Conservation (phyloP, 768 basidiomycete genomes). For the Coprinopsis sp. region DNA sequence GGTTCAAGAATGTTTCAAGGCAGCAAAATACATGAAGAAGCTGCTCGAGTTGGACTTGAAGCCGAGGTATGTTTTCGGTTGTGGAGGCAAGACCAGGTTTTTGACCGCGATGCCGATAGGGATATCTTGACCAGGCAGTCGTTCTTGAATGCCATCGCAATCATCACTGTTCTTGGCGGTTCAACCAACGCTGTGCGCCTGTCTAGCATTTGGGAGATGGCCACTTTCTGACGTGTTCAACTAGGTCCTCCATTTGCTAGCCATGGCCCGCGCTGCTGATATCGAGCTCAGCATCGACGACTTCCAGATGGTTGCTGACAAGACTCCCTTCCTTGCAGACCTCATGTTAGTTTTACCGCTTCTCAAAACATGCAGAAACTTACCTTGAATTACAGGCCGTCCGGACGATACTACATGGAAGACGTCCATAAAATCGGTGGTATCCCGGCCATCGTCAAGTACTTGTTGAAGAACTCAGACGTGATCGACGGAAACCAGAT, state of each 20-base stretch:
- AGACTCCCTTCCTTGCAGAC: slow-evolving; percentile 81
- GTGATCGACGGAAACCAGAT: slow-evolving; percentile 78
- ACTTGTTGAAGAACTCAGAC: slow-evolving; percentile 71
- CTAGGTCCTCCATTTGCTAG: slow-evolving; percentile 78
- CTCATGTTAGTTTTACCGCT: slow-evolving; percentile 37
- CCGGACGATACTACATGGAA: slow-evolving; percentile 87
- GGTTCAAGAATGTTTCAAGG: slow-evolving; percentile 74
- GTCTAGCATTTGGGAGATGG: neutral
- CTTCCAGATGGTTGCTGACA: slow-evolving; percentile 77
- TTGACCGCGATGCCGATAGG: slow-evolving; percentile 15
- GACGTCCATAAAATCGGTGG: slow-evolving; percentile 85
- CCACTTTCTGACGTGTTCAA: neutral
- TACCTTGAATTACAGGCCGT: slow-evolving; percentile 46
- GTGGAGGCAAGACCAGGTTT: neutral
- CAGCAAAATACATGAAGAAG: slow-evolving; percentile 70
- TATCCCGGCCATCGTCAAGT: slow-evolving; percentile 80
- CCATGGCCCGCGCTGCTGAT: slow-evolving; percentile 81
- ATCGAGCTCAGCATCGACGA: slow-evolving; percentile 73
- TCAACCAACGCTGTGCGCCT: slow-evolving; percentile 74
- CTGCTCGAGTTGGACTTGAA: slow-evolving; percentile 77
- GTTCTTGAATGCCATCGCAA: slow-evolving; percentile 80
- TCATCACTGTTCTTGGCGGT: slow-evolving; percentile 78
- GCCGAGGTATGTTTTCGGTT: slow-evolving; percentile 45
- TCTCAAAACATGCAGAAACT: neutral
- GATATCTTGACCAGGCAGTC: slow-evolving; percentile 44